Evolutionary conservation across 371 early-diverging fungal species (phyloP).

Genomic region (Choanephora cucurbitarum): DNA sequence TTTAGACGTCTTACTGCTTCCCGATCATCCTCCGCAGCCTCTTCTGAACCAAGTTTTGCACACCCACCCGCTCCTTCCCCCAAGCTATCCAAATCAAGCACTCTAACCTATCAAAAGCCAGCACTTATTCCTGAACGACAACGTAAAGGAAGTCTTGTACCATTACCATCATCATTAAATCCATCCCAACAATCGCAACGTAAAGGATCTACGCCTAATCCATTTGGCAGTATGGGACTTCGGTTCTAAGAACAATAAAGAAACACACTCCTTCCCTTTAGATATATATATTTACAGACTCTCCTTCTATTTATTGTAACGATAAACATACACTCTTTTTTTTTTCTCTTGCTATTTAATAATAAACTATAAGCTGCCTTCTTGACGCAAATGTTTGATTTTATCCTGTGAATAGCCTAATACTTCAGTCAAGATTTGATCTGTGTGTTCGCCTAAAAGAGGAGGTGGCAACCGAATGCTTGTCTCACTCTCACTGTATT

Average conservation of each 20-base stretch:
- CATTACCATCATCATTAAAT: constrained; percentile 5
- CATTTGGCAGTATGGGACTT: constrained; percentile 20
- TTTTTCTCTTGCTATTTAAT: not conserved
- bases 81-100: constrained; percentile 25
- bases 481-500: constrained; percentile 70
- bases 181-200: constrained; percentile 3
- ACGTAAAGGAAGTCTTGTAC: constrained; percentile 23
- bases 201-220: constrained; percentile 11
- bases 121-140: constrained; percentile 16
- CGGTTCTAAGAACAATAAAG: constrained; percentile 11
- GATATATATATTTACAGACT: not conserved
- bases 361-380: constrained; percentile 39
- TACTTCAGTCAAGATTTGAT: constrained; percentile 64
- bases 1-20: constrained; percentile 22
- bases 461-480: constrained; percentile 82
- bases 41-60: constrained; percentile 10
- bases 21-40: constrained; percentile 18
- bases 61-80: constrained; percentile 10
- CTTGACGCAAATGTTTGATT: constrained; percentile 36
- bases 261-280: not conserved
- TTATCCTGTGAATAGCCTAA: constrained; percentile 58
- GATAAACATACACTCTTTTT: too few species aligned
- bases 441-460: constrained; percentile 85
- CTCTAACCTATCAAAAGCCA: constrained; percentile 6
- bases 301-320: too few species aligned